Base-by-base conservation (phyloP, 768 basidiomycete species). In the Suillus bovinus region DNA sequence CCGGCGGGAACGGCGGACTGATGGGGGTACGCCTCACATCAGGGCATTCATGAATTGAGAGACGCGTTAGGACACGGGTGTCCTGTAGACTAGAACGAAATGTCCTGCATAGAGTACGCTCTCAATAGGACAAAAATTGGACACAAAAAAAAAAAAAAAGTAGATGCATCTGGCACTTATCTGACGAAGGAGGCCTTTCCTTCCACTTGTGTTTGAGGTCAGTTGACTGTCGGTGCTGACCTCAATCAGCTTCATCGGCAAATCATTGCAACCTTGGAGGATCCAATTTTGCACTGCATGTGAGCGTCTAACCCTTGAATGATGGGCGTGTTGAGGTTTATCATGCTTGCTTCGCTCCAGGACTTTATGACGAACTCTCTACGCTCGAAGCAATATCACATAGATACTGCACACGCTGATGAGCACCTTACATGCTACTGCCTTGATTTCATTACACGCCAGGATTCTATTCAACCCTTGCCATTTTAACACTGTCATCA, bases 351-450 rank as follows among this genome's bases (percentile, higher is more conserved):
- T 31, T 60, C 59, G 11, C 49, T 60, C 22, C 33, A 33, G 0
- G 59, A 60, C 44, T 60, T 60, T 52, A 33, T 60, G 14, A 1
- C 1, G 0, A 5, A 34, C n/a, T 49, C 47, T 50, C 5, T 2
- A 22, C 59, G 59, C 16, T 52, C 59, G 11, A 54, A 59, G 33
- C 14, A 59, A 31, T 59, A 54, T 22, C 24, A 49, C 36, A 13
- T 55, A n/a, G 49, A 54, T 33, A 0, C 0, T 7, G 14, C 14
- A 13, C 24, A 34, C 5, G 22, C 22, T 20, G 33, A 60, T 10
- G 33, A 52, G 14, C 49, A 34, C n/a, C 22, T 60, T 24, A 50
- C 59, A 11, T 16, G 27, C 17, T 52, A 9, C 20, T 54, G 59
- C 16, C 44, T 60, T 33, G 10, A 55, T 16, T 24, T 36, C 4